Conservation (phyloP, 2,329 filamentous ascomycete species). For the Chaetothyriales sp. region DNA sequence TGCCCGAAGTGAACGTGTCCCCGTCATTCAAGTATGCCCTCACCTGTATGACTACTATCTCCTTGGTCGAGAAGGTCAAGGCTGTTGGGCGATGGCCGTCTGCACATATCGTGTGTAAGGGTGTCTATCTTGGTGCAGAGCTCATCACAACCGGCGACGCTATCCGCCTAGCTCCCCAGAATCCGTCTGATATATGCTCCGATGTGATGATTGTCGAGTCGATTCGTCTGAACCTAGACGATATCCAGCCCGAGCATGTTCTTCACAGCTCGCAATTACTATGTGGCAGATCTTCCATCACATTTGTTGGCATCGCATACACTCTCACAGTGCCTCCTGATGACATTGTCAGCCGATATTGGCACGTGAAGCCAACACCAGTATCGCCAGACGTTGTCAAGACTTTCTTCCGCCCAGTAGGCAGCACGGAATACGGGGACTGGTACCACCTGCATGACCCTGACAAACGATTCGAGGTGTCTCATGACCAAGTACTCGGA, state of each 20-base stretch:
- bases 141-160: constrained; percentile 39
- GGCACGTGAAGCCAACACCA: constrained; percentile 6
- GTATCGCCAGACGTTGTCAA: constrained; percentile 23
- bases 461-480: constrained; percentile 29
- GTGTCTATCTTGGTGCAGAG: constrained; percentile 43
- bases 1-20: constrained; percentile 31
- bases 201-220: constrained; percentile 41
- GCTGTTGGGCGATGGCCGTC: constrained; percentile 41
- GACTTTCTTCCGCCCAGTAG: constrained; percentile 24
- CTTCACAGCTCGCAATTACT: constrained; percentile 33
- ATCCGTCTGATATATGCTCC: constrained; percentile 23
- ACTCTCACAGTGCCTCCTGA: constrained; percentile 21
- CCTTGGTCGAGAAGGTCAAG: constrained; percentile 36
- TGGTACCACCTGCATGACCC: constrained; percentile 38
- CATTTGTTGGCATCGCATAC: constrained; percentile 37
- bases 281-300: constrained; percentile 31
- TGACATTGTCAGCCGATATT: neutral
- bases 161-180: constrained; percentile 34
- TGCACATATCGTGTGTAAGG: constrained; percentile 37
- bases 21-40: constrained; percentile 41
- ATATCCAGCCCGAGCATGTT: constrained; percentile 33
- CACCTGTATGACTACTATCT: constrained; percentile 37
- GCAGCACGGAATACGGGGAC: constrained; percentile 31
- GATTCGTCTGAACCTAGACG: constrained; percentile 36
- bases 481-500: constrained; percentile 38